Evolutionary conservation across 768 basidiomycete species (phyloP).

Genomic region (Rhodotorula toruloides): DNA sequence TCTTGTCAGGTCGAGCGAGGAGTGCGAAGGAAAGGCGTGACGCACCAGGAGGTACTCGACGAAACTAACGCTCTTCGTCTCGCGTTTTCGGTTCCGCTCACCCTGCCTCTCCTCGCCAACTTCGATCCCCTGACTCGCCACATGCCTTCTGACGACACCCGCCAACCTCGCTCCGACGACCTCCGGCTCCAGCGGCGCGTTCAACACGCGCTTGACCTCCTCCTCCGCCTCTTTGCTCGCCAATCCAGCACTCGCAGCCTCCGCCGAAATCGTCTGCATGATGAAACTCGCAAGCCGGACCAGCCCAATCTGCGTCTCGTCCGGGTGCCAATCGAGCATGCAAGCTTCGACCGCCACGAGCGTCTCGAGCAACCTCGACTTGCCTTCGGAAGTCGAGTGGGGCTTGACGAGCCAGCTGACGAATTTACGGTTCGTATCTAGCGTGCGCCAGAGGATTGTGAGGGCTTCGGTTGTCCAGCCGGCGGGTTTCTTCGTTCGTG

Average conservation of each 20-base stretch:
- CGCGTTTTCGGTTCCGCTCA: constrained; percentile 35
- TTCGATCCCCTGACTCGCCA: constrained; percentile 16
- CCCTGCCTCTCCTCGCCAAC: too few species aligned
- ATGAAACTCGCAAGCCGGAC: constrained; percentile 86
- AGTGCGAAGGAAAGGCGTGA: background rate
- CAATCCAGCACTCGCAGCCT: constrained; percentile 60
- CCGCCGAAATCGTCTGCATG: constrained; percentile 82
- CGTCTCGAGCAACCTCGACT: background rate
- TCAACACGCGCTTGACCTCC: constrained; percentile 47
- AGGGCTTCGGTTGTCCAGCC: constrained; percentile 37
- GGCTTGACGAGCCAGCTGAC: background rate
- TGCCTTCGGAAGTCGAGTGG: too few species aligned
- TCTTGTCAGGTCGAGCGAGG: background rate
- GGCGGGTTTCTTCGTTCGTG: background rate
- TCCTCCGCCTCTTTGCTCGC: constrained; percentile 46
- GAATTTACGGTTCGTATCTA: constrained; percentile 66
- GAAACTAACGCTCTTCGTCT: constrained; percentile 54
- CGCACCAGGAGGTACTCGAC: constrained; percentile 64
- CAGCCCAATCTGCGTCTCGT: constrained; percentile 79
- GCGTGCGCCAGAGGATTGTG: constrained; percentile 71
- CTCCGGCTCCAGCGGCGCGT: constrained; percentile 5
- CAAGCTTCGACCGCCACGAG: constrained; percentile 28
- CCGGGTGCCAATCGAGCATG: constrained; percentile 67
- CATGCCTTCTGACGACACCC: constrained; percentile 5
- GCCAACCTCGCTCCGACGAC: background rate